Evolutionary conservation across 352 stramenopile species (phyloP), one percentile per base, ranked within the genome.

Genomic region (Globisporangium rhizosaccharum): DNA sequence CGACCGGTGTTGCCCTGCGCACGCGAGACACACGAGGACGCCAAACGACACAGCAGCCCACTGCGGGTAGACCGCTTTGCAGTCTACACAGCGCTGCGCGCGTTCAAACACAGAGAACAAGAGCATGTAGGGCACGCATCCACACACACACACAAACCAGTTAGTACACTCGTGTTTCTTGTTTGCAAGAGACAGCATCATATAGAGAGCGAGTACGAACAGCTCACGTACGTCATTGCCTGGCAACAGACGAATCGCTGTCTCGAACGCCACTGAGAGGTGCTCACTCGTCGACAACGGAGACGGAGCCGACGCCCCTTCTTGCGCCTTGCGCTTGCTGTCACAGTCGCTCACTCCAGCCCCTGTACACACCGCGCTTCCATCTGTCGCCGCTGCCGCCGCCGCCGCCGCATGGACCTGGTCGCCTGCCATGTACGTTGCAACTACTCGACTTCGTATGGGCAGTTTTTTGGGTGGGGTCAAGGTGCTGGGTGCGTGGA

Each of bases 31-130:
- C 33, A 95, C 68, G 46, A 95, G 66, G 51, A 93, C 66, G n/a
- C 85, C 85, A 57, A 91, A 92, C 2, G 82, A 92, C 33, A 95
- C 85, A 26, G 73, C 81, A 11, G 85, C 78, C 85, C 85, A 95
- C 52, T 95, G 80, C 49, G 85, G 83, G 69, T 73, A 92, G 20
- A 89, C 61, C 18, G 76, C 65, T 65, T 91, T 88, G 71, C 85
- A 95, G 63, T 95, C 85, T 17, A 71, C 82, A 42, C 85, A 95
- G 39, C 79, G 73, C 85, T 95, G 59, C 50, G n/a, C 26, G 46
- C 15, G 59, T 2, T 45, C 20, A 48, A 6, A 58, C 18, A 36
- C 17, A 23, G 10, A 51, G 28, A 39, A 6, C 28, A 23, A 41
- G 49, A 26, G 36, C 18, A 36, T 1, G 4, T 3, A 39, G 1